Conservation (phyloP, 257 asterid genomes). For the Cynanchum wilfordii region DNA sequence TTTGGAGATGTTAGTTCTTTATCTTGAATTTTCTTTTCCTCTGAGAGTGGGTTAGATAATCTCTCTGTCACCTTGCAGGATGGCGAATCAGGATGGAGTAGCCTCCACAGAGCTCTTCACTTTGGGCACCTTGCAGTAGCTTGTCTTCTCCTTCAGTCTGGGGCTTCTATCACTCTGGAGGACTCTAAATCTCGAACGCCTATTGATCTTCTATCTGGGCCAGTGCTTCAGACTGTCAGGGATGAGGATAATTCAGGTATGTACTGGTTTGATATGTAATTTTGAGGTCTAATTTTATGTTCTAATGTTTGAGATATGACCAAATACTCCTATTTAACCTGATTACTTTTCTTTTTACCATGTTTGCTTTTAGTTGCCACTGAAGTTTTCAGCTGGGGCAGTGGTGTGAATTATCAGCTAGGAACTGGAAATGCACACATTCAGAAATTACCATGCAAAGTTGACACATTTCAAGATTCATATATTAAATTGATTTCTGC, state of each 20-base stretch:
- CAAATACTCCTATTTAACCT: constrained; percentile 13
- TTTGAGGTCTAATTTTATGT: neutral
- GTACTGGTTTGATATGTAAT: constrained; percentile 7
- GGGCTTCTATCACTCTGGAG: constrained; percentile 72
- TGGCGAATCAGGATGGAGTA: constrained; percentile 98
- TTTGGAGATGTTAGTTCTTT: neutral
- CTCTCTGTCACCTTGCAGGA: constrained; percentile 45
- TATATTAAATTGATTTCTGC: constrained; percentile 69
- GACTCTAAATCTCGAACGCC: constrained; percentile 82
- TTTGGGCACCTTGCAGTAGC: constrained; percentile 97
- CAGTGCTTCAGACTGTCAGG: constrained; percentile 65
- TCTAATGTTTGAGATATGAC: neutral
- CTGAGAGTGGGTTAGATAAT: neutral
- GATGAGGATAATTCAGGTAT: constrained; percentile 50
- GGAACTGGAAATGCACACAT: constrained; percentile 98
- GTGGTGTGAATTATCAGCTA: constrained; percentile 97
- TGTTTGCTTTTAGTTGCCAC: constrained; percentile 48
- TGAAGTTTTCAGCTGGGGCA: constrained; percentile 98
- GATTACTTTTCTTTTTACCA: constrained; percentile 10
- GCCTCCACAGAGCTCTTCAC: constrained; percentile 94
- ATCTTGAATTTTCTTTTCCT: neutral
- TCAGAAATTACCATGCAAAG: constrained; percentile 95
- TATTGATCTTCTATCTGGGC: constrained; percentile 88
- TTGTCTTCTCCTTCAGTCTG: constrained; percentile 75
- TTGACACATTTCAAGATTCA: constrained; percentile 76